These are phyloP conservation scores for Hippophae tibetana DNA, from an alignment of 306 rosid species.

Conservation along the genomic window DNA sequence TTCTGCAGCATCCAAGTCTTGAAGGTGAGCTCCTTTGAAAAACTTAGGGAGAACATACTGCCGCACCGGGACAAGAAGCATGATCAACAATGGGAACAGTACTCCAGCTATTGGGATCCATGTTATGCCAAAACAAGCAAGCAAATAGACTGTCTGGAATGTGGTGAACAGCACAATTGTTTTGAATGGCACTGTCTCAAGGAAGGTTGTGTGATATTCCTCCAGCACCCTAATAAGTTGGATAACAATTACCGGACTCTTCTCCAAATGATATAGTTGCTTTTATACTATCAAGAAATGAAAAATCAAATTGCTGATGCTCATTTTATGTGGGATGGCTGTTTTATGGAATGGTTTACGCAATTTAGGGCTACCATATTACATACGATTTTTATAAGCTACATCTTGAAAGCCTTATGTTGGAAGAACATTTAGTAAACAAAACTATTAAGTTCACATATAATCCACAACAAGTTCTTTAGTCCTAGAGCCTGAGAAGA, in stretches of 20 bases:
- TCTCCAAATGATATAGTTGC: too few species aligned
- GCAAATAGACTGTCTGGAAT: slow-evolving; percentile 83
- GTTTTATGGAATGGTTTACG: too few species aligned
- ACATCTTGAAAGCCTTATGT: too few species aligned
- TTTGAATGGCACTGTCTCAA: slow-evolving; percentile 85
- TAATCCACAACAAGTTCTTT: slow-evolving; percentile 3
- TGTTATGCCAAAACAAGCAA: slow-evolving; percentile 80
- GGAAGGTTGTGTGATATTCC: slow-evolving; percentile 65
- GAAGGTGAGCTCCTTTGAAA: slow-evolving; percentile 81
- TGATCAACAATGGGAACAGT: slow-evolving; percentile 84
- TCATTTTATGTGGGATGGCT: too few species aligned
- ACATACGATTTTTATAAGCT: too few species aligned
- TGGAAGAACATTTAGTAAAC: background rate
- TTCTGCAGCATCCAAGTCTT: slow-evolving; percentile 83
- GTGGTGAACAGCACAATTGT: slow-evolving; percentile 63
- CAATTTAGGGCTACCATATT: too few species aligned
- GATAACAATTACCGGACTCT: background rate
- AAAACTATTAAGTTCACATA: background rate
- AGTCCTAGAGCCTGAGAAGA: slow-evolving; percentile 5
- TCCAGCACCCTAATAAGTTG: slow-evolving; percentile 60
- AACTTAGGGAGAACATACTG: slow-evolving; percentile 77
- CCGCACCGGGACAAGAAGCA: slow-evolving; percentile 95
- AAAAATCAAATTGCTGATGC: too few species aligned
- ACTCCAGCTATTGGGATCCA: slow-evolving; percentile 97
- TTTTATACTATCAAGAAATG: too few species aligned